A percentile compares a stretch with the other conserved stretches of the same genome.
phyloP scores from a whole-genome alignment of 805 yeast species.

The Tetrapisispora taiwanensis region DNA sequence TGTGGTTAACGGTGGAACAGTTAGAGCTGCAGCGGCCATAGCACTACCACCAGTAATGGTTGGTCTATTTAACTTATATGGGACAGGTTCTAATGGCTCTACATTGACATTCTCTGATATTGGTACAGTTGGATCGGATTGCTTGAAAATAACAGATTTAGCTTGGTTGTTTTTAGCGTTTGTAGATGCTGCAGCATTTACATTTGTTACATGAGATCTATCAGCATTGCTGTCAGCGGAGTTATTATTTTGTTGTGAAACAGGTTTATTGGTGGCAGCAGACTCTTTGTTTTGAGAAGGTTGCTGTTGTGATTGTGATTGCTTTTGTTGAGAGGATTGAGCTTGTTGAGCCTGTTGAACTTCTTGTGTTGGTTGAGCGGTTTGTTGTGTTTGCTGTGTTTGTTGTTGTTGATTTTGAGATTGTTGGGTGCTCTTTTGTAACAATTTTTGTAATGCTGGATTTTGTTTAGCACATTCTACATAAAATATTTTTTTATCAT shows the following conservation, averaged over 20 bases:
- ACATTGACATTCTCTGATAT: constrained; percentile 63
- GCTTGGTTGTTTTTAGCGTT: constrained; percentile 19
- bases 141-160: constrained; percentile 30
- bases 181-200: constrained; percentile 41
- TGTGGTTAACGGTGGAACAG: constrained; percentile 64
- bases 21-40: constrained; percentile 54
- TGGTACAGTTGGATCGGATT: constrained; percentile 50
- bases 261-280: constrained; percentile 3
- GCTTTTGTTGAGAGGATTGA: neutral
- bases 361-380: constrained; percentile 10
- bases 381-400: constrained; percentile 8
- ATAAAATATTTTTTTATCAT: constrained; percentile 25
- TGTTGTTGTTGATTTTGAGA: constrained; percentile 11
- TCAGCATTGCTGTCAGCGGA: constrained; percentile 5
- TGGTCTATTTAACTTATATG: constrained; percentile 64
- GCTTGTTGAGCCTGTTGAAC: neutral
- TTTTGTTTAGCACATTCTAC: constrained; percentile 29
- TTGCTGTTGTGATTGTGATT: constrained; percentile 1
- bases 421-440: constrained; percentile 22
- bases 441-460: constrained; percentile 23
- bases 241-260: constrained; percentile 13
- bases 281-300: constrained; percentile 5
- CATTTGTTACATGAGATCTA: constrained; percentile 35
- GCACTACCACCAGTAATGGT: constrained; percentile 80
- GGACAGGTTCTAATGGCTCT: constrained; percentile 53